These are phyloP conservation scores for barrel medic (Medicago truncatula) DNA, from an alignment of 306 rosid species.

Conservation along the genomic window MtrunA17r5.0-ANR NC_053045.1:43847501-43848000, in stretches of 20 bases:
- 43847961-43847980: too few species aligned
- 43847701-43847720: conserved; percentile 19
- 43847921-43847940: conserved; percentile 35
- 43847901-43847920: conserved; percentile 2
- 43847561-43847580: background rate
- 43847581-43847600: background rate
- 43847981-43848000: background rate
- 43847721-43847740: conserved; percentile 26
- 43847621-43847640: background rate
- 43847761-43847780: conserved; percentile 14
- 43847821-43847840: conserved; percentile 10
- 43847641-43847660: background rate
- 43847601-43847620: background rate
- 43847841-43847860: conserved; percentile 32
- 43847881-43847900: conserved; percentile 13
- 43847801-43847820: conserved; percentile 18
- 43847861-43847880: conserved; percentile 40
- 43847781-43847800: conserved; percentile 17
- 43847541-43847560: background rate
- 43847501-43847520: too few species aligned
- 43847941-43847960: background rate
- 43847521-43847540: background rate
- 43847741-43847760: conserved; percentile 34
- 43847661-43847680: background rate
- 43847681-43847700: conserved; percentile 21